Evolutionary conservation across 2,329 filamentous ascomycete species (phyloP).

Genomic region (Xylaria sp.): DNA sequence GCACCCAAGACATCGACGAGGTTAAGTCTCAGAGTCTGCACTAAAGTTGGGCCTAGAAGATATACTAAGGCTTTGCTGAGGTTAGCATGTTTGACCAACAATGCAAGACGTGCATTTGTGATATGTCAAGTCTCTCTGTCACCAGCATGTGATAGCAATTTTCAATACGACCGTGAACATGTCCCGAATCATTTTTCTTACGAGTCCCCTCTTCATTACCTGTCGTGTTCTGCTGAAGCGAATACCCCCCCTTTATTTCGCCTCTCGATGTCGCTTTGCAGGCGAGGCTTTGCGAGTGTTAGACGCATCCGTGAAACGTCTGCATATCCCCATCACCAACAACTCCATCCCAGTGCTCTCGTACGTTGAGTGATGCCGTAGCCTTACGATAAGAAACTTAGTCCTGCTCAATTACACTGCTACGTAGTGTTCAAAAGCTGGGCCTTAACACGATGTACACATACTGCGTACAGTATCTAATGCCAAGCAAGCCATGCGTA

Average conservation of each 20-base stretch:
- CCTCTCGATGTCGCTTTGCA: not conserved
- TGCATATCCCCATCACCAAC: slow-evolving; percentile 3
- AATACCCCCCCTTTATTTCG: not conserved
- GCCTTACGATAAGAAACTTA: not conserved
- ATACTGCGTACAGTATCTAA: not conserved
- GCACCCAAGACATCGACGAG: not conserved
- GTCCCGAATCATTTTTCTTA: not conserved
- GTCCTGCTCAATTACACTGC: not conserved
- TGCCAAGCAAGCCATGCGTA: not conserved
- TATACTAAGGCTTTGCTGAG: not conserved
- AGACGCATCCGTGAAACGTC: not conserved
- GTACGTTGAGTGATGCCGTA: not conserved
- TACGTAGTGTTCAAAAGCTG: not conserved
- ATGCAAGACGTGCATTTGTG: slow-evolving; percentile 2
- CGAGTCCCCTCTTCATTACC: not conserved
- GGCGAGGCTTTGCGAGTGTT: not conserved
- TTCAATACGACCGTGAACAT: not conserved
- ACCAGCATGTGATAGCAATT: not conserved
- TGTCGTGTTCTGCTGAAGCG: not conserved
- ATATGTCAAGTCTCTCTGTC: not conserved
- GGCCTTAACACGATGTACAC: not conserved
- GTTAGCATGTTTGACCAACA: not conserved
- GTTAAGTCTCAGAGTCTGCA: not conserved
- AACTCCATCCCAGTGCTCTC: not conserved
- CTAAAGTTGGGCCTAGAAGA: not conserved